Percentiles rank a stretch among this genome's conserved stretches.
These are phyloP conservation scores for Pestalotiopsis sp. DNA, from an alignment of 2,329 filamentous ascomycete genomes.

Conservation along the genomic window DNA sequence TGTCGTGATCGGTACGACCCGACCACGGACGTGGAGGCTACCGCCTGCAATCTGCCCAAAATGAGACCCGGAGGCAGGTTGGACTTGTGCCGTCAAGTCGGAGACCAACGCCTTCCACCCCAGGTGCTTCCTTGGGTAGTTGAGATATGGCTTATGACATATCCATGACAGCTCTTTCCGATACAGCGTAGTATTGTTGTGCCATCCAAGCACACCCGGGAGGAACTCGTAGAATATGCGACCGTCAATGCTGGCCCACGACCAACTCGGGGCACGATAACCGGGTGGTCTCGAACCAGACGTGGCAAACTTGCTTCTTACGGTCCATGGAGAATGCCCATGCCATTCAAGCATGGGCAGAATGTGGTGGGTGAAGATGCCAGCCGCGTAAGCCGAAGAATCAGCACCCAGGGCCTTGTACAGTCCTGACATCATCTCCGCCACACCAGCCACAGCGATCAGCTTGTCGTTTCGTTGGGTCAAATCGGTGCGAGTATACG, in stretches of 20 bases:
- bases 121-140: not conserved
- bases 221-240: slow-evolving; percentile 9
- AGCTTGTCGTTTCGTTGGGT: slow-evolving; percentile 7
- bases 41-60: not conserved
- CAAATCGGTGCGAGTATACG: slow-evolving; percentile 11
- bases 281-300: not conserved
- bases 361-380: slow-evolving; percentile 1
- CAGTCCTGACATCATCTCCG: not conserved
- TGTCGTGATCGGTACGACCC: not conserved
- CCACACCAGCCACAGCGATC: slow-evolving; percentile 8
- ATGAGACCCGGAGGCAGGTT: not conserved
- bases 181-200: not conserved
- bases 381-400: not conserved
- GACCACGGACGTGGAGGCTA: not conserved
- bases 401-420: not conserved
- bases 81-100: not conserved
- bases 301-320: not conserved
- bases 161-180: not conserved
- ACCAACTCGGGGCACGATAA: slow-evolving; percentile 1
- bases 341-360: slow-evolving; percentile 1
- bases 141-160: not conserved
- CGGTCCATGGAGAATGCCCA: not conserved
- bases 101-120: not conserved
- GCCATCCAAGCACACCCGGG: not conserved
- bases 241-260: slow-evolving; percentile 2